Conservation (phyloP, 2,329 filamentous ascomycete genomes). For the Diaporthe velutina region DNA sequence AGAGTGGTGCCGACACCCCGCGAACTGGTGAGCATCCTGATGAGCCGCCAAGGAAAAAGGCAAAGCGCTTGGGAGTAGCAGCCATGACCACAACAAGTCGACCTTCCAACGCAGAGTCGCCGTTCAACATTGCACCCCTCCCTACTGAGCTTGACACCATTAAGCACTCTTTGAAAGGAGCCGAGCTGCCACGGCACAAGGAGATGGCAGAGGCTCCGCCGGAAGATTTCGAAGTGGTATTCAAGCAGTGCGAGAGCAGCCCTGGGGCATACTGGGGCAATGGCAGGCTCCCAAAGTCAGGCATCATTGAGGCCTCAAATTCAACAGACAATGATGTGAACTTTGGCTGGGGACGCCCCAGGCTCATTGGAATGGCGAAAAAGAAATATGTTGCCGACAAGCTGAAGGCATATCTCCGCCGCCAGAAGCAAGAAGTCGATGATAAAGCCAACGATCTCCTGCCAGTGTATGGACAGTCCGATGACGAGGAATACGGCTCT, state of each 20-base stretch:
- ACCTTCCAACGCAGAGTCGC: slow-evolving; percentile 22
- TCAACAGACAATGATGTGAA: slow-evolving; percentile 33
- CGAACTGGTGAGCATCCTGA: not conserved
- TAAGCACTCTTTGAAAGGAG: not conserved
- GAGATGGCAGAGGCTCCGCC: not conserved
- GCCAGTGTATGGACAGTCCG: slow-evolving; percentile 68
- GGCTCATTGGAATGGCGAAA: slow-evolving; percentile 55
- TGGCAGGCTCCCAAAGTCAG: slow-evolving; percentile 44
- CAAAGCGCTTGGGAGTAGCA: slow-evolving; percentile 48
- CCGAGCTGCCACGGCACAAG: not conserved
- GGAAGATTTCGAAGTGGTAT: slow-evolving; percentile 29
- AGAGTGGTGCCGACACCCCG: not conserved
- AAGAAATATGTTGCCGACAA: slow-evolving; percentile 57
- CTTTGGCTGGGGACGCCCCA: slow-evolving; percentile 47
- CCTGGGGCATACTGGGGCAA: slow-evolving; percentile 52
- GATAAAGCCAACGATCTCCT: slow-evolving; percentile 54
- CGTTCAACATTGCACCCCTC: slow-evolving; percentile 36
- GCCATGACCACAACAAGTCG: slow-evolving; percentile 40
- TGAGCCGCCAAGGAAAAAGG: slow-evolving; percentile 44
- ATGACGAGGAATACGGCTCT: slow-evolving; percentile 56
- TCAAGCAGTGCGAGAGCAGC: slow-evolving; percentile 20
- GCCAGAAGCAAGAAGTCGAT: slow-evolving; percentile 8
- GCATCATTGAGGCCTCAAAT: slow-evolving; percentile 29
- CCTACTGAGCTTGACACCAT: slow-evolving; percentile 33
- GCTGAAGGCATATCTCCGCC: slow-evolving; percentile 56